Percentiles rank a stretch among this genome's conserved stretches.
Evolutionary conservation across 805 yeast species (phyloP).

Genomic region (Monosporozyma servazzii): DNA sequence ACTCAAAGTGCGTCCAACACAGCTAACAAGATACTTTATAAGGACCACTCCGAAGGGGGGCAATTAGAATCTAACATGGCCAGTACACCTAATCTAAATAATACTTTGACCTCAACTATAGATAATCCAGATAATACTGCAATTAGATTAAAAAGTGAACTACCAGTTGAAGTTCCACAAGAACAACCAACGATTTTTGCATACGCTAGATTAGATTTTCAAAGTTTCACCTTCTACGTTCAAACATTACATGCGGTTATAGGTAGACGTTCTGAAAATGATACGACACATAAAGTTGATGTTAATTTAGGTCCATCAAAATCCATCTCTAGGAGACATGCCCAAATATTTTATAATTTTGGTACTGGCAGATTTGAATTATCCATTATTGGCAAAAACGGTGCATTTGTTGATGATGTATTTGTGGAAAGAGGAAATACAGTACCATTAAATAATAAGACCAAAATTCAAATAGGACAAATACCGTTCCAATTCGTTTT

Average conservation of each 20-base stretch:
- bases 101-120: background rate
- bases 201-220: conserved; percentile 77
- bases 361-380: conserved; percentile 92
- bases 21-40: background rate
- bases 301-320: conserved; percentile 88
- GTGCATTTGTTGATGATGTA: conserved; percentile 88
- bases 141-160: background rate
- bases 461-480: conserved; percentile 87
- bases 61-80: background rate
- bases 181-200: conserved; percentile 37
- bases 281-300: conserved; percentile 65
- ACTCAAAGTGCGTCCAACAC: background rate
- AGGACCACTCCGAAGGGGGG: background rate
- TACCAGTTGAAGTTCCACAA: conserved; percentile 8
- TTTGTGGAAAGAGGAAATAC: conserved; percentile 89
- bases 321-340: conserved; percentile 89
- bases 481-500: conserved; percentile 80
- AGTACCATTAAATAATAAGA: conserved; percentile 72
- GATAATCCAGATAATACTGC: background rate
- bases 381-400: conserved; percentile 87
- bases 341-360: conserved; percentile 91
- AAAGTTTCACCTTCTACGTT: conserved; percentile 85
- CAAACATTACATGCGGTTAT: conserved; percentile 90
- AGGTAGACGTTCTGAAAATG: conserved; percentile 80
- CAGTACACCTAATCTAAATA: background rate